phyloP scores from a whole-genome alignment of 2,329 filamentous ascomycete species.

The Eutypella sp. region DNA sequence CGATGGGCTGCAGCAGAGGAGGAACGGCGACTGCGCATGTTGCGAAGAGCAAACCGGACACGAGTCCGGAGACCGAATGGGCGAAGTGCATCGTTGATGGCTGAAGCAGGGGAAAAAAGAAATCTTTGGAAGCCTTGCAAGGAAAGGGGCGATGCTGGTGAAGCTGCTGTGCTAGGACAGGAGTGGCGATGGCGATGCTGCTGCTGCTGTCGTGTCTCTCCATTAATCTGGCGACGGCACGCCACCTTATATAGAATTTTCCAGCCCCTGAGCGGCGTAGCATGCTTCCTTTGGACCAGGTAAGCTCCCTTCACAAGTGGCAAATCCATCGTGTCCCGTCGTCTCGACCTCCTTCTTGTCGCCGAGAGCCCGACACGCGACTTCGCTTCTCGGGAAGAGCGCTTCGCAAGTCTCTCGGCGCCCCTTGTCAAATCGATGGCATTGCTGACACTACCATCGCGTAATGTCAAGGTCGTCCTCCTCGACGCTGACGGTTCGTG shows the following conservation, averaged over 20 bases:
- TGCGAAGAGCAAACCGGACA: background rate
- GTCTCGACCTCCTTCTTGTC: background rate
- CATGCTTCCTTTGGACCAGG: too few relatives aligned
- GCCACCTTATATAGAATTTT: too few relatives aligned
- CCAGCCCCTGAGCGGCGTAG: too few relatives aligned
- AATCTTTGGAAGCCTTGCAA: background rate
- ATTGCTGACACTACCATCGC: background rate
- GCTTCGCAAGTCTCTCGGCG: background rate
- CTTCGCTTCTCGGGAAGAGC: background rate
- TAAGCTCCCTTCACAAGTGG: too few relatives aligned
- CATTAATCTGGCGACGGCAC: too few relatives aligned
- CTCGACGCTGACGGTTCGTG: background rate
- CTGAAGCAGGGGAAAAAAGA: too few relatives aligned
- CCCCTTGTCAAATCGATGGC: background rate
- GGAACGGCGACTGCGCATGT: conserved; percentile 4
- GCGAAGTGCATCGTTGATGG: too few relatives aligned
- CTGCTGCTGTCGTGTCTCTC: too few relatives aligned
- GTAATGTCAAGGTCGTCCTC: background rate
- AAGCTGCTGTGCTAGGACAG: too few relatives aligned
- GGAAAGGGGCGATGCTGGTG: too few relatives aligned
- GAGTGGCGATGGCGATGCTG: too few relatives aligned
- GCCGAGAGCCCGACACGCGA: background rate
- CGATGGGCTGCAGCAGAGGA: conserved; percentile 3
- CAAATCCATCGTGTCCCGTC: background rate
- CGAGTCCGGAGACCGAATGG: background rate